These are phyloP conservation scores for Colletotrichum sojae DNA, from an alignment of 2,329 filamentous ascomycete genomes.

Conservation along the genomic window DNA sequence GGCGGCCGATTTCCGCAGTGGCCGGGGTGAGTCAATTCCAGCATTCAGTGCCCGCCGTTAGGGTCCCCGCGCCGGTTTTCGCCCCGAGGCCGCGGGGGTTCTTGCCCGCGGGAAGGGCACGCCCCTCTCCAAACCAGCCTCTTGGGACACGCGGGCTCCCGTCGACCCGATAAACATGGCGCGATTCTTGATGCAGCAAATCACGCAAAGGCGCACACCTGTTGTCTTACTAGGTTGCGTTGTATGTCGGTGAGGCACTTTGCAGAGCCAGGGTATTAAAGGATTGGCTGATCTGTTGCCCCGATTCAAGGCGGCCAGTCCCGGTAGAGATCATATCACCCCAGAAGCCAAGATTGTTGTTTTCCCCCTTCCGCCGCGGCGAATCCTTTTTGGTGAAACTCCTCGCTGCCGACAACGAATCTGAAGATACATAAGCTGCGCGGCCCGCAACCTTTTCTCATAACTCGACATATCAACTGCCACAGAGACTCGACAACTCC, in stretches of 20 bases:
- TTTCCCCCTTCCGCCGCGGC: neutral
- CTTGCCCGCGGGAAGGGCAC: slow-evolving; percentile 35
- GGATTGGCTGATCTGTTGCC: neutral
- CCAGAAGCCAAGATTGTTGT: neutral
- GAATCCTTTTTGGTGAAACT: neutral
- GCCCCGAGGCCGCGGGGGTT: slow-evolving; percentile 24
- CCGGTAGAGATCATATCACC: neutral
- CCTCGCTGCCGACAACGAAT: neutral
- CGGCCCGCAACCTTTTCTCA: neutral
- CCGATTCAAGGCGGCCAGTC: neutral
- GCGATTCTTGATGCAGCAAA: slow-evolving; percentile 9
- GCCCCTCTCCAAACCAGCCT: slow-evolving; percentile 10
- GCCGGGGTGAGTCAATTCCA: slow-evolving; percentile 12
- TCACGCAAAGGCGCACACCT: slow-evolving; percentile 8
- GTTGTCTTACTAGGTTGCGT: neutral
- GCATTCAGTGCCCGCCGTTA: neutral
- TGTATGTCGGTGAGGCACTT: neutral
- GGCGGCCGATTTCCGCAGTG: slow-evolving; percentile 18
- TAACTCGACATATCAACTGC: neutral
- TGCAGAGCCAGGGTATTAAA: slow-evolving; percentile 1
- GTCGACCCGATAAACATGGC: slow-evolving; percentile 15
- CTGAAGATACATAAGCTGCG: neutral
- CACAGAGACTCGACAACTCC: neutral
- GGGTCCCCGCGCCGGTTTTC: slow-evolving; percentile 39
- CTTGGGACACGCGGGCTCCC: neutral